phyloP scores from a whole-genome alignment of 768 basidiomycete species.

The Lentinus brumalis region DNA sequence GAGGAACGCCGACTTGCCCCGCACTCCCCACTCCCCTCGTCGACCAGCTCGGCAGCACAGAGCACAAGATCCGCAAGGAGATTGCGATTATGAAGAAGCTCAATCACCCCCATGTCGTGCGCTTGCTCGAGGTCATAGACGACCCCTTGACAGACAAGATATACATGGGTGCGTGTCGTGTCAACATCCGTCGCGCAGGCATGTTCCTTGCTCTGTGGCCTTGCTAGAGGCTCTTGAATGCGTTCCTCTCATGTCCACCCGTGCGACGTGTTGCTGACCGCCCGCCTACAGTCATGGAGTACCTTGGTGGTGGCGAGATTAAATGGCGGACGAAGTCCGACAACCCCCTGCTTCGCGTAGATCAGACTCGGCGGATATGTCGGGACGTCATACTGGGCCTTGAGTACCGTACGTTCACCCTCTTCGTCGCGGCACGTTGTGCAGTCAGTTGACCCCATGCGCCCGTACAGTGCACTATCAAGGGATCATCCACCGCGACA shows the following conservation, averaged over 20 bases:
- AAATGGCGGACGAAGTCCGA: constrained; percentile 74
- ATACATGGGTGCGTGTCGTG: constrained; percentile 77
- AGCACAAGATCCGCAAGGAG: constrained; percentile 86
- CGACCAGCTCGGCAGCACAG: constrained; percentile 69
- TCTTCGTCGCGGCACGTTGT: constrained; percentile 1
- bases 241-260: neutral
- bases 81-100: constrained; percentile 99
- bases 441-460: neutral
- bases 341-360: constrained; percentile 77
- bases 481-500: constrained; percentile 99
- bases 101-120: constrained; percentile 85
- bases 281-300: constrained; percentile 80
- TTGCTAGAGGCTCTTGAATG: neutral
- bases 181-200: neutral
- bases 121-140: constrained; percentile 92
- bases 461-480: constrained; percentile 83
- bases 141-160: constrained; percentile 86
- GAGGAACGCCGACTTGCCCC: constrained; percentile 45
- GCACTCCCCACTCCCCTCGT: constrained; percentile 57
- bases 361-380: constrained; percentile 84
- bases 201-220: neutral
- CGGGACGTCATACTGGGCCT: constrained; percentile 93
- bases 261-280: neutral
- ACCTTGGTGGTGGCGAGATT: constrained; percentile 92
- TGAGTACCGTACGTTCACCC: constrained; percentile 78